Conservation (phyloP, 1,139 yeast genomes). For the Scheffersomyces illinoinensis region DNA sequence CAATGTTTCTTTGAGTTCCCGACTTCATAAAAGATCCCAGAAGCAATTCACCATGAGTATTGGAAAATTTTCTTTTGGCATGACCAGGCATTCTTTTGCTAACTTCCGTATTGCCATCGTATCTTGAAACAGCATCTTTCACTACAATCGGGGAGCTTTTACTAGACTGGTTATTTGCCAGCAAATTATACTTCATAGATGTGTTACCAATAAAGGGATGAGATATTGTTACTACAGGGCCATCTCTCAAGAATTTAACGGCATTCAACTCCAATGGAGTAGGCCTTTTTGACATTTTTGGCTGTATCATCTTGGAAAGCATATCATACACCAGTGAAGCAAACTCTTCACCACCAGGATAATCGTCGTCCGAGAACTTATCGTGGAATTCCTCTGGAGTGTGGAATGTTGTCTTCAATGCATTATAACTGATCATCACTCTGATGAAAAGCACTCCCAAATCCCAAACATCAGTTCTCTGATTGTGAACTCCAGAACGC, state of each 20-base stretch:
- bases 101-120: not conserved
- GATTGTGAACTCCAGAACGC: constrained; percentile 48
- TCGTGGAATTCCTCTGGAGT: constrained; percentile 65
- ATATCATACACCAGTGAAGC: constrained; percentile 58
- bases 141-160: not conserved
- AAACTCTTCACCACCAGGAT: constrained; percentile 32
- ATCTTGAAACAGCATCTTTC: not conserved
- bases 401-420: constrained; percentile 47
- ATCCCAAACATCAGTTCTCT: constrained; percentile 92
- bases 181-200: constrained; percentile 18
- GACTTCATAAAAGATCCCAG: constrained; percentile 1
- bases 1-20: constrained; percentile 17
- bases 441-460: constrained; percentile 78
- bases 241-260: constrained; percentile 75
- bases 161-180: constrained; percentile 1
- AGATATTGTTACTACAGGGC: constrained; percentile 34
- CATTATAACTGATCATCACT: constrained; percentile 59
- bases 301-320: constrained; percentile 62
- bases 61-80: not conserved
- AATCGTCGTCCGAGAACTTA: constrained; percentile 35
- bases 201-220: constrained; percentile 13
- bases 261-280: constrained; percentile 85
- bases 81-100: not conserved
- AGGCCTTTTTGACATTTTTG: constrained; percentile 70
- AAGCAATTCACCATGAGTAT: not conserved